Base-by-base conservation (phyloP, 331 rosid genomes). In the Prunus yedoensis region DNA sequence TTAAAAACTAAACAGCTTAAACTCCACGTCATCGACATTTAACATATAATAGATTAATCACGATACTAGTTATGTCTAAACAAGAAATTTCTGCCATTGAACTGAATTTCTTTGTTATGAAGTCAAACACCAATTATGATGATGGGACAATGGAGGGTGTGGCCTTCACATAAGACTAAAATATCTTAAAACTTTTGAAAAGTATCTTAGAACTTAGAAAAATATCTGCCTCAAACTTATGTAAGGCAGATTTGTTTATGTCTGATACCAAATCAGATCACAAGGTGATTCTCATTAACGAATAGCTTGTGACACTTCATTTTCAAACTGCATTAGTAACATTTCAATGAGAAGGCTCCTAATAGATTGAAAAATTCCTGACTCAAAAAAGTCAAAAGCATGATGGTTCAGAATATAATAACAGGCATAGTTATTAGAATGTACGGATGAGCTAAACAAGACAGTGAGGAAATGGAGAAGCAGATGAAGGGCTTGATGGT, bases 401-500 rank as follows among this genome's bases (percentile, higher is more conserved):
- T 23, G 68, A 58, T 43, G 68, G 56, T 43, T 58, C 20, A 8
- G 12, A 28, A 67, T 54, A 35, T 45, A 23, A 77, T 41, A 68
- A 35, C 41, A 80, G 57, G n/a, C 49, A 70, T 75, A 35, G 51
- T 66, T 78, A 64, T 8, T 70, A 32, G 64, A 8, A 76, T 71
- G 28, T 17, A 43, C 4, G 68, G 52, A 18, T 65, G 53, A 49
- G 67, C 69, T 47, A 25, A 69, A 28, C 12, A 49, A 73, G 61
- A 77, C 69, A 59, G 21, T 18, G 46, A 56, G 53, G 47, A 74
- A 63, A 74, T 51, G 70, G 68, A 74, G 64, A 32, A 51, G 58
- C 63, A 80, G 72, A 73, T 35, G 43, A 35, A 1, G 43, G 43
- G 43, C 43, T 35, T 35, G 43, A 35, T 35, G 43, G 43, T 35